Percentiles rank a stretch among this genome's conserved stretches.
phyloP scores from a whole-genome alignment of 495 filamentous ascomycete genomes.

The Aspergillus mulundensis region DNA sequence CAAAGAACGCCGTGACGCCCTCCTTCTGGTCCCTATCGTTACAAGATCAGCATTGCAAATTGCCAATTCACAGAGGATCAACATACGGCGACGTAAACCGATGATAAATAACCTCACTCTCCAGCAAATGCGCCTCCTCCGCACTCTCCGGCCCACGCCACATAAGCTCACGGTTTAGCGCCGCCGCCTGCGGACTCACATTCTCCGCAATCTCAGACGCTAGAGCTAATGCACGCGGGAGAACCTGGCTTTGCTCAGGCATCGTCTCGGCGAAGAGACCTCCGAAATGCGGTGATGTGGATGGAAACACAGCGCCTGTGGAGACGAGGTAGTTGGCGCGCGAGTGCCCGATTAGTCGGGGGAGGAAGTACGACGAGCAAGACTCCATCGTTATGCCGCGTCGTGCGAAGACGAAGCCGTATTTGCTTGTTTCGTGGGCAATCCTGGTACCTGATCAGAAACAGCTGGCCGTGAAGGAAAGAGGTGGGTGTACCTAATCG shows the following conservation, averaged over 20 bases:
- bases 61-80: too few species aligned
- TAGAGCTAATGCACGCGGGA: conserved; percentile 53
- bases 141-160: conserved; percentile 51
- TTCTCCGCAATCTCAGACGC: conserved; percentile 56
- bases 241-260: conserved; percentile 43
- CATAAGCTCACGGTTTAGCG: conserved; percentile 58
- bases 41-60: too few species aligned
- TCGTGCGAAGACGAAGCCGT: conserved; percentile 62
- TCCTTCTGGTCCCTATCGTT: conserved; percentile 49
- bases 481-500: conserved; percentile 35
- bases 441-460: conserved; percentile 29
- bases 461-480: background rate
- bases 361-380: conserved; percentile 59
- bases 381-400: conserved; percentile 62
- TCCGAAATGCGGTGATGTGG: conserved; percentile 34
- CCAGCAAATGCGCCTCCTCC: conserved; percentile 56
- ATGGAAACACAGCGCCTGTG: conserved; percentile 31
- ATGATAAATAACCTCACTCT: conserved; percentile 53
- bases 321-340: conserved; percentile 52
- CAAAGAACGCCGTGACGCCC: conserved; percentile 43
- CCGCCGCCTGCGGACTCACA: conserved; percentile 50
- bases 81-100: conserved; percentile 45
- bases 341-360: conserved; percentile 53
- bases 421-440: conserved; percentile 49
- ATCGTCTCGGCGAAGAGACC: conserved; percentile 55